Percentiles rank a stretch among this genome's conserved stretches.
These are phyloP conservation scores for Grosmannia serpens DNA, from an alignment of 2,329 filamentous ascomycete genomes.

Conservation along the genomic window DNA sequence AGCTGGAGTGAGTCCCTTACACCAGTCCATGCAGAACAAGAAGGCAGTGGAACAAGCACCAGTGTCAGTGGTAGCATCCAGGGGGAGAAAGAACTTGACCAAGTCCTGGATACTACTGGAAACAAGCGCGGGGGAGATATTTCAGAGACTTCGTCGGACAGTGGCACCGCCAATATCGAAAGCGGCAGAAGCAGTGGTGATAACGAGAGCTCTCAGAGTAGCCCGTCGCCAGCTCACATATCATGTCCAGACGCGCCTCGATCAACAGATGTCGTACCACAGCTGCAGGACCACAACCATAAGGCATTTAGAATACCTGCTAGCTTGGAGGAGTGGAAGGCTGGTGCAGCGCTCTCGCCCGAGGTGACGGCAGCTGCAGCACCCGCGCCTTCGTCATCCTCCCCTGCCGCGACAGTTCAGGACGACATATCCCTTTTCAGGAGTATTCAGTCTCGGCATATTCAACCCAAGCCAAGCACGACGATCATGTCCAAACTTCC, in stretches of 20 bases:
- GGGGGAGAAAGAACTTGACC: neutral
- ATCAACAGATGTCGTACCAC: neutral
- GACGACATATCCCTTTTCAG: neutral
- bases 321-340: neutral
- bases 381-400: neutral
- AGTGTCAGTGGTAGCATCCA: neutral
- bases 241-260: too few species aligned
- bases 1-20: too few species aligned
- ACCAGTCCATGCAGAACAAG: too few species aligned
- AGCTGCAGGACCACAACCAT: neutral
- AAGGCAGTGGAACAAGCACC: neutral
- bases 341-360: neutral
- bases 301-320: neutral
- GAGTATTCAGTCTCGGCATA: constrained; percentile 1
- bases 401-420: neutral
- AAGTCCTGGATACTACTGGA: neutral
- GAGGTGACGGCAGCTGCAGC: neutral
- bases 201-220: neutral
- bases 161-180: neutral
- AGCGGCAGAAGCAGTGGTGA: neutral
- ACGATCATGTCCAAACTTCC: neutral
- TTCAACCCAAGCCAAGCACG: neutral
- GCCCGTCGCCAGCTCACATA: neutral
- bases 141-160: neutral
- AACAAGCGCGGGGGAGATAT: neutral